Evolutionary conservation across 2,329 filamentous ascomycete genomes (phyloP).

Genomic region (Fusarium chaquense): DNA sequence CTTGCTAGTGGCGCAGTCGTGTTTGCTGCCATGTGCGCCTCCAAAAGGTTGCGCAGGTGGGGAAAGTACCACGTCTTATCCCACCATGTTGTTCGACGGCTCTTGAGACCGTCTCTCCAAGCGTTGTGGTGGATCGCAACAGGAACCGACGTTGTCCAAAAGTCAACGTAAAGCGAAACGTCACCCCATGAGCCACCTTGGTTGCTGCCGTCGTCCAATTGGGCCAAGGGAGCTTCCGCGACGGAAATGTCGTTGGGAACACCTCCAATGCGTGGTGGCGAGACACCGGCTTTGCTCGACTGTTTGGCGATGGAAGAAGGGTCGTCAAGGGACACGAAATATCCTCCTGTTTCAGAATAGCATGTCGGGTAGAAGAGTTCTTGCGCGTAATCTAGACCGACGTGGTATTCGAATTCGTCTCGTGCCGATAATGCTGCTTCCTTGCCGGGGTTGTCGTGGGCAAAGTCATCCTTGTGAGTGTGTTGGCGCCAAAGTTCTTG

Average conservation of each 20-base stretch:
- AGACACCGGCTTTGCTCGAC: conserved; percentile 39
- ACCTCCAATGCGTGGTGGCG: conserved; percentile 40
- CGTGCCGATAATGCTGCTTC: conserved; percentile 24
- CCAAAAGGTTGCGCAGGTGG: conserved; percentile 38
- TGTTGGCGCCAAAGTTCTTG: conserved; percentile 44
- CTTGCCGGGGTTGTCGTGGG: conserved; percentile 28
- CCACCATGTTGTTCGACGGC: conserved; percentile 42
- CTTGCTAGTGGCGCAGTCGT: conserved; percentile 28
- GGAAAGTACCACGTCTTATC: conserved; percentile 47
- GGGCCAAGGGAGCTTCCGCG: conserved; percentile 29
- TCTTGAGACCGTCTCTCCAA: conserved; percentile 44
- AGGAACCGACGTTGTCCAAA: conserved; percentile 42
- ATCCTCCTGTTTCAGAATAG: conserved; percentile 46
- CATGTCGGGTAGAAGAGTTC: conserved; percentile 50
- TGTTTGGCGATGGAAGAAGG: conserved; percentile 25
- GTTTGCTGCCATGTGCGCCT: conserved; percentile 34
- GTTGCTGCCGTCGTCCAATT: conserved; percentile 5
- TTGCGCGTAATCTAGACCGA: conserved; percentile 49
- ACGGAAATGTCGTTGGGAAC: conserved; percentile 42
- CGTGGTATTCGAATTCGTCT: conserved; percentile 45
- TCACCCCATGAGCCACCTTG: conserved; percentile 33
- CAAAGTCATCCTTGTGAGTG: conserved; percentile 24
- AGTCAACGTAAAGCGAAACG: conserved; percentile 42
- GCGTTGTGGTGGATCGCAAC: conserved; percentile 48
- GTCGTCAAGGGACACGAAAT: conserved; percentile 42